A percentile compares a stretch with the other conserved stretches of the same genome.
Evolutionary conservation across 768 basidiomycete genomes (phyloP).

Genomic region (Phanerochaete carnosa): DNA sequence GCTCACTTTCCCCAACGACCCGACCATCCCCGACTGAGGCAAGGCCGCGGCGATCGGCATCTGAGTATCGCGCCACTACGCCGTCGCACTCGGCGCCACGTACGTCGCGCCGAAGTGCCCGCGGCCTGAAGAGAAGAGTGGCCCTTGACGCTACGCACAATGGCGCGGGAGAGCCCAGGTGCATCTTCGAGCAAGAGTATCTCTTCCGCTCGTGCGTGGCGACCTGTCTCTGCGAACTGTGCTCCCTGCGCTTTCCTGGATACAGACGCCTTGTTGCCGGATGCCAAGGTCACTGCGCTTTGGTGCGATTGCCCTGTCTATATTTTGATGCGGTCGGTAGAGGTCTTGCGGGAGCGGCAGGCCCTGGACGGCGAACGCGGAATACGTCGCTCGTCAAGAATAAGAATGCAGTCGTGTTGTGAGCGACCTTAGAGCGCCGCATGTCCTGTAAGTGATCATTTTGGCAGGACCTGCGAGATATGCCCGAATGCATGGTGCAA

Average conservation of each 20-base stretch:
- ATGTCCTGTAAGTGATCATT: no score
- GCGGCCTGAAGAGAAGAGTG: background rate
- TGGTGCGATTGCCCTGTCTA: background rate
- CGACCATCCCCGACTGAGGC: background rate
- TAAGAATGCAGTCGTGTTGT: no score
- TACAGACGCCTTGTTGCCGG: background rate
- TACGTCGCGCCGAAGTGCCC: background rate
- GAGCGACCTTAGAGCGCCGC: no score
- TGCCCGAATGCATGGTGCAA: no score
- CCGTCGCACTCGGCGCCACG: background rate
- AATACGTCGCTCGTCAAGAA: no score
- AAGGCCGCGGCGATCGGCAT: background rate
- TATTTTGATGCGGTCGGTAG: no score
- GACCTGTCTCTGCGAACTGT: background rate
- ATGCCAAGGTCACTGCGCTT: background rate
- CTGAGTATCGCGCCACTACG: background rate
- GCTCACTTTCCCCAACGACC: background rate
- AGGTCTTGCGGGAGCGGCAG: no score
- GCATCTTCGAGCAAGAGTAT: background rate
- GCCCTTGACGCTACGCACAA: background rate
- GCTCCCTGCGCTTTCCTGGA: background rate
- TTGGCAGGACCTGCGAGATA: no score
- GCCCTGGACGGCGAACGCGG: no score
- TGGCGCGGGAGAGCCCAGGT: background rate
- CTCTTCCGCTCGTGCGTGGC: background rate